phyloP scores from a whole-genome alignment of 2,329 filamentous ascomycete genomes.

The Ophiosphaerella narmari region DNA sequence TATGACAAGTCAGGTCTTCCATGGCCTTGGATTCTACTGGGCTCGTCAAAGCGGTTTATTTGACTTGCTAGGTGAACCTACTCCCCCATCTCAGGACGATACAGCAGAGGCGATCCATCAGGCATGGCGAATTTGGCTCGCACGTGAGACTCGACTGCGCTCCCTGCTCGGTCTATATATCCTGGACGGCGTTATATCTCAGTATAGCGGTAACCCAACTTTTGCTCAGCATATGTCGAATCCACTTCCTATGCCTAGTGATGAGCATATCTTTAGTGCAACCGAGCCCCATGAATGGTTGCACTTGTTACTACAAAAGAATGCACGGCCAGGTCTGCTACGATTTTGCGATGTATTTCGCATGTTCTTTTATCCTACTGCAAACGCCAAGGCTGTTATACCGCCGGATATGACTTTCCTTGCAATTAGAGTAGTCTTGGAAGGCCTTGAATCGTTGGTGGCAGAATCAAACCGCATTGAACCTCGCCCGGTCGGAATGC shows the following conservation, averaged over 20 bases:
- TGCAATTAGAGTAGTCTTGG: background rate
- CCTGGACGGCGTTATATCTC: background rate
- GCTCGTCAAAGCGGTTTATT: background rate
- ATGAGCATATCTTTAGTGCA: background rate
- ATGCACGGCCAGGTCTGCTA: background rate
- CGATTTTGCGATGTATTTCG: background rate
- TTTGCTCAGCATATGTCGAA: conserved; percentile 1
- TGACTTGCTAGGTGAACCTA: background rate
- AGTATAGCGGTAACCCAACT: background rate
- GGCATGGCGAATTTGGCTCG: background rate
- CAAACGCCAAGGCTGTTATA: background rate
- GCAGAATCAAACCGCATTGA: background rate
- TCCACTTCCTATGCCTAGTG: background rate
- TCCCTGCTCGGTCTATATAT: background rate
- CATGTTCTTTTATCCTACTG: background rate
- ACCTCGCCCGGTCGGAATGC: background rate
- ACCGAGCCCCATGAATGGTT: background rate
- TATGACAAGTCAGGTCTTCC: background rate
- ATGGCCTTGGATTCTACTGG: background rate
- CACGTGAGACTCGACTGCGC: background rate
- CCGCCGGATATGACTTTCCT: background rate
- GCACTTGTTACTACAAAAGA: background rate
- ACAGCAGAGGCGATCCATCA: background rate
- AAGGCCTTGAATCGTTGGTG: background rate
- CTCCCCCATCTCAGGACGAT: background rate